phyloP scores from a whole-genome alignment of 2,329 filamentous ascomycete species.

The Fusarium transvaalense region DNA sequence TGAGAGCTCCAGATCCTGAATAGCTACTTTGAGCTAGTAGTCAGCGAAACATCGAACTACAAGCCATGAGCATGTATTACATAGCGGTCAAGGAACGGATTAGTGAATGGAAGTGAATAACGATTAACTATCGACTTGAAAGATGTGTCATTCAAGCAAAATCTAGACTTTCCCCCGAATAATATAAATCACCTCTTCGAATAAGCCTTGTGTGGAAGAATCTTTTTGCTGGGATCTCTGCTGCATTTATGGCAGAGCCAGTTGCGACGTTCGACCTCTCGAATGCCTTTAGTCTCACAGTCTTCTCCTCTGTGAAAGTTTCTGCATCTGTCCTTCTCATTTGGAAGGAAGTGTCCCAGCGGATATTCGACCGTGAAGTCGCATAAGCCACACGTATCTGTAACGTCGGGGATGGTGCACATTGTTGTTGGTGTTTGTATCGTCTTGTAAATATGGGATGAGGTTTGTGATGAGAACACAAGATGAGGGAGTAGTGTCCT shows the following conservation, averaged over 20 bases:
- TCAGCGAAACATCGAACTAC: not conserved
- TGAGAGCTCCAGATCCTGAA: too few species aligned
- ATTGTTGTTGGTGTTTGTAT: not conserved
- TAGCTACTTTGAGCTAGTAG: too few species aligned
- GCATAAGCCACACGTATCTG: not conserved
- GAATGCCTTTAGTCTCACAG: not conserved
- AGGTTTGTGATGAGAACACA: not conserved
- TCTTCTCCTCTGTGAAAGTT: not conserved
- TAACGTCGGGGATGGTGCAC: not conserved
- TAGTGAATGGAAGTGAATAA: not conserved
- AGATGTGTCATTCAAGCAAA: not conserved
- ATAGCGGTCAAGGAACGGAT: too few species aligned
- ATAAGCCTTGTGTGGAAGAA: not conserved
- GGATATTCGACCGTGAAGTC: not conserved
- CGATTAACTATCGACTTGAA: accelerated
- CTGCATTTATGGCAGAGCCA: not conserved
- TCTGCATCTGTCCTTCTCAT: not conserved
- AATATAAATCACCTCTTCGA: not conserved
- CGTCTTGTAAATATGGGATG: too few species aligned
- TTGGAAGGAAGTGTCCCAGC: not conserved
- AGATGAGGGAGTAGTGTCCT: accelerated
- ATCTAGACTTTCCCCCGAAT: not conserved
- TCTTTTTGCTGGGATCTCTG: not conserved
- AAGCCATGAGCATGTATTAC: not conserved
- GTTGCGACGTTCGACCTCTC: not conserved